phyloP scores from a whole-genome alignment of 2,329 filamentous ascomycete genomes.

The Penicillium sp. region DNA sequence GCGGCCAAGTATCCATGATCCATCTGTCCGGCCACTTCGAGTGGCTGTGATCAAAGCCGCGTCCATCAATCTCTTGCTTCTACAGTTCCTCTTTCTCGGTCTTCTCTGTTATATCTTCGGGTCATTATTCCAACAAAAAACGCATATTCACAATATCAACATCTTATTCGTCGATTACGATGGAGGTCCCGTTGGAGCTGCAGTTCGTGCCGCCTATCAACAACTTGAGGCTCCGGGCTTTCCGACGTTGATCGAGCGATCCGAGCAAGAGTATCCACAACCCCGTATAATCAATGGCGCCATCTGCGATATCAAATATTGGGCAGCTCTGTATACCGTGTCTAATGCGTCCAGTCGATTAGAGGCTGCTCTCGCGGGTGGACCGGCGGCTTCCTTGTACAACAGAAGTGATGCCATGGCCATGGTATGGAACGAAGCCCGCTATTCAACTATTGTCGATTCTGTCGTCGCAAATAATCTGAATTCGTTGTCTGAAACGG shows the following conservation, averaged over 20 bases:
- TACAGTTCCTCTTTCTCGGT: constrained; percentile 36
- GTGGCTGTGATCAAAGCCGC: constrained; percentile 17
- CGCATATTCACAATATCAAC: constrained; percentile 32
- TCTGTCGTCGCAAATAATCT: constrained; percentile 30
- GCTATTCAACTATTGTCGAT: constrained; percentile 40
- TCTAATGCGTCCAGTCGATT: constrained; percentile 38
- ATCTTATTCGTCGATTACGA: constrained; percentile 40
- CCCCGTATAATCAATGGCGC: constrained; percentile 19
- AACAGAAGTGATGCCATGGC: constrained; percentile 34
- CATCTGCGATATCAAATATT: constrained; percentile 35
- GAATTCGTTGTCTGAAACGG: constrained; percentile 30
- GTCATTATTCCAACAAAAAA: constrained; percentile 31
- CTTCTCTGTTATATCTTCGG: constrained; percentile 37
- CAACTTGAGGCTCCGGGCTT: constrained; percentile 25
- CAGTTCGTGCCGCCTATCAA: constrained; percentile 31
- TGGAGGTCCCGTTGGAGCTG: constrained; percentile 30
- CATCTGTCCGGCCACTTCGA: constrained; percentile 16
- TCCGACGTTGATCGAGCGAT: constrained; percentile 27
- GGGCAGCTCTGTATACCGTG: constrained; percentile 31
- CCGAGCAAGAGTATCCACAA: constrained; percentile 15
- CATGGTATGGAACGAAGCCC: constrained; percentile 45
- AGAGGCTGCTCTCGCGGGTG: constrained; percentile 32
- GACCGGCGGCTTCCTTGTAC: constrained; percentile 31
- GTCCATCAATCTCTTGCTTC: constrained; percentile 27
- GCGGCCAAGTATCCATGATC: constrained; percentile 17